These are phyloP conservation scores for Allium sativum DNA, from an alignment of 106 monocot species.

Conservation along the genomic window DNA sequence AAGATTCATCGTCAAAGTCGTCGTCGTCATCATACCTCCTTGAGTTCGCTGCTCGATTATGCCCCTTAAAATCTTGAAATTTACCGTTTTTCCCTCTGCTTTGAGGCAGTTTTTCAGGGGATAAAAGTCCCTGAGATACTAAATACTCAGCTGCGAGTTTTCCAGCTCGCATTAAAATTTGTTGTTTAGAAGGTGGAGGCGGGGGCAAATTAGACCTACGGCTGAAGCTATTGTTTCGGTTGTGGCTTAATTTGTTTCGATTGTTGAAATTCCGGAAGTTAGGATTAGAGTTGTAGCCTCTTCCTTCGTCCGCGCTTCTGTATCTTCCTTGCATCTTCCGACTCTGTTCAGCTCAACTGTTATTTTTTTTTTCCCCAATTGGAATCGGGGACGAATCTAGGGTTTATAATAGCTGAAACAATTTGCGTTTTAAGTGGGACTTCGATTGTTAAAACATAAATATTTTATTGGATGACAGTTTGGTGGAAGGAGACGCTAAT, in stretches of 20 bases:
- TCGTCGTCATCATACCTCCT: slow-evolving; percentile 34
- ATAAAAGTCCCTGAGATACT: slow-evolving; percentile 56
- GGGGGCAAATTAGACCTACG: not conserved
- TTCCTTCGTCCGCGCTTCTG: not conserved
- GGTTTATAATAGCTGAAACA: no score
- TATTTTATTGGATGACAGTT: no score
- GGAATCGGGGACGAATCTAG: no score
- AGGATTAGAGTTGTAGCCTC: not conserved
- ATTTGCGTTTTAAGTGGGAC: no score
- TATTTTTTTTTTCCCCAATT: no score
- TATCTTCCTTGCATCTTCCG: not conserved
- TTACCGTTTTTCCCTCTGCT: slow-evolving; percentile 3
- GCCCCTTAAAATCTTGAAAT: slow-evolving; percentile 23
- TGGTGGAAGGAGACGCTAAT: no score
- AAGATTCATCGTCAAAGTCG: not conserved
- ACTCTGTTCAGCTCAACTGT: no score
- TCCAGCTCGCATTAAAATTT: slow-evolving; percentile 69
- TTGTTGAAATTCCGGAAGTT: not conserved
- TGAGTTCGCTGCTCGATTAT: slow-evolving; percentile 24
- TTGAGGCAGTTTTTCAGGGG: slow-evolving; percentile 23
- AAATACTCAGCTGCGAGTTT: slow-evolving; percentile 84
- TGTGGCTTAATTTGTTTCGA: no score
- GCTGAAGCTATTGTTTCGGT: not conserved
- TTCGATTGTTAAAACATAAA: no score
- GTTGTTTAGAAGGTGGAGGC: slow-evolving; percentile 14